Base-by-base conservation (phyloP, 2,329 filamentous ascomycete species). In the Sclerotinia glacialis region DNA sequence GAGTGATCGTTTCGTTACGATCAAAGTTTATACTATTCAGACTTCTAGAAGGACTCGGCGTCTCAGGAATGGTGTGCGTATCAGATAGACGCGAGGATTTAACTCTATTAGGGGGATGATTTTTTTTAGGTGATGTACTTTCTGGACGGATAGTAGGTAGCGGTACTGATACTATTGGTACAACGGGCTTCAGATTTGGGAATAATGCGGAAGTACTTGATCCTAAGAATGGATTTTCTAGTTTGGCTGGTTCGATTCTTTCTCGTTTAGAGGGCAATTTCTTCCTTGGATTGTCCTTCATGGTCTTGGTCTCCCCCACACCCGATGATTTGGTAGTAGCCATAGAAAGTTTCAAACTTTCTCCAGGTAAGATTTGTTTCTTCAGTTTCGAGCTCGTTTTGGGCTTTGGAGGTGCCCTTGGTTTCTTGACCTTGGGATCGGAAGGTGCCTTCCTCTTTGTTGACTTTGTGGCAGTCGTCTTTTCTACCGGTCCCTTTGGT, bases 291-390 rank as follows among this genome's bases (percentile, higher is more conserved):
- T 74, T 68, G 71, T 73, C 62, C 73, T 73, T 59, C 42, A 28
- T 5, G 26, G 52, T 65, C n/a, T 58, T 65, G 42, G 1, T 31
- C 49, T 49, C 53, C 21, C 18, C 42, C 16, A 31, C 23, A 59
- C 52, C 50, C 31, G 61, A 46, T 26, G 59, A 37, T 37, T 71
- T 69, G n/a, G 60, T 63, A 34, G 66, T 31, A 37, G 61, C 18
- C 42, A 61, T 42, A 44, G 62, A 37, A 18, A 60, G 31, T 42
- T 68, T 67, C 37, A 65, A n/a, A 28, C 72, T 50, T 52, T 69
- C 71, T n/a, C 73, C 74, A 18, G 71, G 69, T 16, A 88, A 79
- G 69, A 79, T 82, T 69, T 79, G 81, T 72, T 88, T 86, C 73
- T 83, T 86, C 55, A 79, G 69, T 71, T 80, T 83, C 23, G 70